Base-by-base conservation (phyloP, 768 basidiomycete genomes). In the Lentinula detonsa region DNA sequence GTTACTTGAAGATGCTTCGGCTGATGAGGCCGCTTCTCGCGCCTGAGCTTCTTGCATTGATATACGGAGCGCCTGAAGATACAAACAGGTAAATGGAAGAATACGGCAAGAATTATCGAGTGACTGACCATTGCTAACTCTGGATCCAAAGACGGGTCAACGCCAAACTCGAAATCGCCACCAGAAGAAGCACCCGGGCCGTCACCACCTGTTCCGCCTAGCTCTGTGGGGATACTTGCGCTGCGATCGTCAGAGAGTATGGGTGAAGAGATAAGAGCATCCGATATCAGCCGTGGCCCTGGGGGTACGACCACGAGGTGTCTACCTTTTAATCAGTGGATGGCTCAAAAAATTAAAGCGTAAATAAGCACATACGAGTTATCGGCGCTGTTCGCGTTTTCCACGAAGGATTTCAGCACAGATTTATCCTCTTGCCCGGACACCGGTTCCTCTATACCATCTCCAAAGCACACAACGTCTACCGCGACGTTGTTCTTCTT, bases 401-500 rank as follows among this genome's bases (percentile, higher is more conserved):
- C 95, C 49, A 96, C 84, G 69, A 99, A 93, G 4, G 86, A 81
- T 67, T 79, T 82, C 62, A 99, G 78, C 59, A 93, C 84, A 15
- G 76, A 75, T 68, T 85, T 84, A 51, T 80, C 84, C 48, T 85
- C 85, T 62, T 83, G 87, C 54, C 71, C 72, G 5, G 48, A 18
- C 15, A 71, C 71, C 5, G 77, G 73, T 68, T 85, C 84, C 69
- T 88, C 90, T 49, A 95, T 90, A 5, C 86, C 91, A 67, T 96
- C 95, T 1, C 96, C 96, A 72, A 93, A 98, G 5, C 84, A 84
- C 33, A 98, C 78, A 55, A 98, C 79, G 73, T 99, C 97, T 28
- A 98, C 82, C 1, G 95, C 92, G 46, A 99, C 94, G 67, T 98
- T 99, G 73, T 98, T 98, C 87, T 99, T 99, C 82, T 98, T 98